Evolutionary conservation across 352 stramenopile genomes (phyloP), one percentile per base, ranked within the genome.

Genomic region (Aphanomyces invadans): DNA sequence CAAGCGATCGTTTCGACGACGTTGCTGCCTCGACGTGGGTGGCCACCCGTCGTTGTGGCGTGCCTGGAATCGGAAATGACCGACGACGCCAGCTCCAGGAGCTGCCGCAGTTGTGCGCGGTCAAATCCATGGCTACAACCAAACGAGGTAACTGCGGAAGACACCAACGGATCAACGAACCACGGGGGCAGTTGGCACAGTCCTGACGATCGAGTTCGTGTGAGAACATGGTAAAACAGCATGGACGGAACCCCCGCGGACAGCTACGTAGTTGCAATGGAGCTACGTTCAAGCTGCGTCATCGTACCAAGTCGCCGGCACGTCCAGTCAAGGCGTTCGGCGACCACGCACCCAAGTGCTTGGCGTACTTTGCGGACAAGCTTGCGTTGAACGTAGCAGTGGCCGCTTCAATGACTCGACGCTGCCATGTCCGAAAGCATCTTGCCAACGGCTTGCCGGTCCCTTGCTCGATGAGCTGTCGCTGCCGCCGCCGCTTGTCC

Each of bases 201-300:
- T 4, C 82, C 83, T 10, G 68, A 80, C 63, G 81, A 74, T 3
- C 83, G 83, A 26, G 87, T 80, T 17, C 79, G 77, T 38, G 86
- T 88, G 17, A 91, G 76, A 31, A 91, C 11, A 23, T 80, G 86
- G 62, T 83, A 91, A 62, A 89, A 91, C 11, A 88, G 65, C 28
- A 89, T 73, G 5, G 77, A 85, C 1, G 83, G 78, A 19, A 91
- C 74, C 55, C 86, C 70, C 0, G 79, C 73, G 36, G 78, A 62
- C 82, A n/a, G n/a, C n/a, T n/a, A n/a, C n/a, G n/a, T n/a, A n/a
- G n/a, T n/a, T n/a, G n/a, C n/a, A n/a, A n/a, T n/a, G n/a, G n/a
- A n/a, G n/a, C n/a, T n/a, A n/a, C n/a, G n/a, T n/a, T n/a, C n/a
- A n/a, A n/a, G n/a, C n/a, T n/a, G n/a, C n/a, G n/a, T n/a, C n/a